Base-by-base conservation (phyloP, 495 filamentous ascomycete species). In the Bacidia gigantensis region DNA sequence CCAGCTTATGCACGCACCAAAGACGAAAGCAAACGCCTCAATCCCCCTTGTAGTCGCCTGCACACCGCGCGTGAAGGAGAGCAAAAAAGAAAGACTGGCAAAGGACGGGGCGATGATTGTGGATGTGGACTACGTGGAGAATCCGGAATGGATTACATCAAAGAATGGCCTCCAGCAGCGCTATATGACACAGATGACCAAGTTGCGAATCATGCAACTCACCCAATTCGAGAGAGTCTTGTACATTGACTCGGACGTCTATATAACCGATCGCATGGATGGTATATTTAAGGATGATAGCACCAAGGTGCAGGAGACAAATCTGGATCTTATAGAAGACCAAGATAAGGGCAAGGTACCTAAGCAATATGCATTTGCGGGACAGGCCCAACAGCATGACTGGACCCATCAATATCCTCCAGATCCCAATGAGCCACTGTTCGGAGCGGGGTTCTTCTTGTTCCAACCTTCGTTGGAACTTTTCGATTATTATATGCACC, bases 181-280 rank as follows among this genome's bases (percentile, higher is more conserved):
- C 23, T 69, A 64, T 62, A 53, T 56, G 11, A 64, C 64, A 42
- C 55, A 65, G 45, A 59, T 70, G 44, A 59, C 63, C 10, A 74
- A 74, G 54, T 54, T 75, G 10, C 63, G 64, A 21, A 22, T 73
- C 20, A 71, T 68, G 56, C 55, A 64, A 20, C 58, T 70, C 60
- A 64, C 57, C 2, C 55, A 72, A 49, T 75, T 67, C 46, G 63
- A 71, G 21, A 69, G 64, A 47, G 62, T 73, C 14, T 49, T 70
- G 9, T 75, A 71, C 38, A 57, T 74, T 21, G 72, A 75, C 47
- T 65, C 65, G 0, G 72, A 73, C 50, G 68, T 67, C 24, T 53
- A 71, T 9, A 51, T 72, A 20, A 56, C 51, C 7, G 41, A 51
- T 2, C 61, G 59, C 5, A 55, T 73, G 23, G 68, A 70, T 39